A percentile compares a stretch with the other conserved stretches of the same genome.
Conservation (phyloP, 495 filamentous ascomycete genomes). For the Cudoniella acicularis region DNA sequence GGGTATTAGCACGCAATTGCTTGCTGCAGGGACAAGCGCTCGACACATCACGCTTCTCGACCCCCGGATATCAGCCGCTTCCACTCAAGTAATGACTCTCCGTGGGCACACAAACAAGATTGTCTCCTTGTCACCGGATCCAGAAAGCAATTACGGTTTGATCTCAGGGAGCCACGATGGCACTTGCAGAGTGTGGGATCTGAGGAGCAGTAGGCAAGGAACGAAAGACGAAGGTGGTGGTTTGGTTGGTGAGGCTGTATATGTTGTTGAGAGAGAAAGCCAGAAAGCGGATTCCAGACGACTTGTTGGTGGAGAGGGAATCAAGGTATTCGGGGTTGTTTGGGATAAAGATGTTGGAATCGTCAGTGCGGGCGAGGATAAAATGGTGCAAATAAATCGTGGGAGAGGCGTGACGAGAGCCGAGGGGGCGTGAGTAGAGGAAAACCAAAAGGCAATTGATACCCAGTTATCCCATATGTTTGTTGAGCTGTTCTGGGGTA, state of each 20-base stretch:
- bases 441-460: conserved; percentile 1
- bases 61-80: conserved; percentile 68
- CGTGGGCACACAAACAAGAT: conserved; percentile 87
- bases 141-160: conserved; percentile 72
- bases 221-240: conserved; percentile 53
- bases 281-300: conserved; percentile 48
- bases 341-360: conserved; percentile 87
- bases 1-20: conserved; percentile 48
- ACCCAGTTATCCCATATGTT: too few relatives aligned
- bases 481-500: too few relatives aligned
- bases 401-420: conserved; percentile 34
- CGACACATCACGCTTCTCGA: conserved; percentile 87
- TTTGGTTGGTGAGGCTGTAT: conserved; percentile 75
- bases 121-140: conserved; percentile 62
- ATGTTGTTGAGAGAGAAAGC: conserved; percentile 73
- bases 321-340: conserved; percentile 84
- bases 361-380: conserved; percentile 89
- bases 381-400: conserved; percentile 84
- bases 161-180: conserved; percentile 85
- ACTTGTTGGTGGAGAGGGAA: conserved; percentile 65
- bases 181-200: conserved; percentile 88
- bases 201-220: conserved; percentile 65
- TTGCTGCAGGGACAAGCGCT: conserved; percentile 83
- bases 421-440: background rate
- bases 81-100: conserved; percentile 78